Evolutionary conservation across 768 basidiomycete genomes (phyloP).

Genomic region (Psilocybe cyanescens): DNA sequence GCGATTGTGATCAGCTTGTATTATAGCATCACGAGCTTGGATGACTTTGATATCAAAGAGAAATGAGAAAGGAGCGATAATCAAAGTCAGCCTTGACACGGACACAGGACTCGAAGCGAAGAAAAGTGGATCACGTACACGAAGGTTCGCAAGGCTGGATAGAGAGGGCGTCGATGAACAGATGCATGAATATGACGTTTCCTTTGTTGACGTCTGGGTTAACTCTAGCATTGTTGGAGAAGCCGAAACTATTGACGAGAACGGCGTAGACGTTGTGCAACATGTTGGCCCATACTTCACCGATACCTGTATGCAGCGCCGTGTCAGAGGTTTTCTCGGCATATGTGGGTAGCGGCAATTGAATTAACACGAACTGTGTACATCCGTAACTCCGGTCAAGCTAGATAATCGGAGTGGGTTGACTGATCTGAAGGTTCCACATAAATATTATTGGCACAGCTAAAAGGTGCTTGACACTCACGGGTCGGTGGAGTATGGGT

Average conservation of each 20-base stretch:
- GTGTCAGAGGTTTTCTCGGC: background rate
- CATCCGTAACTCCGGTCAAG: conserved; percentile 29
- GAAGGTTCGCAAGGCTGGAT: conserved; percentile 23
- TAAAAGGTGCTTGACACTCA: background rate
- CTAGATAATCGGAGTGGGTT: conserved; percentile 1
- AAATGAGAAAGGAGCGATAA: background rate
- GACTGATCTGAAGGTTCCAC: background rate
- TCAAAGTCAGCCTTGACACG: background rate
- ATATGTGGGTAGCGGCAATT: background rate
- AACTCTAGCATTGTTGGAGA: conserved; percentile 31
- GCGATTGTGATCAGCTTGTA: conserved; percentile 52
- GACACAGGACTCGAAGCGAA: background rate
- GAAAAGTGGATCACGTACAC: conserved; percentile 15
- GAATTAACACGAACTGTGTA: conserved; percentile 46
- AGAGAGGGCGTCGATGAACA: conserved; percentile 22
- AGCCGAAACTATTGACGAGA: conserved; percentile 35
- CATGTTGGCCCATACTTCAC: conserved; percentile 49
- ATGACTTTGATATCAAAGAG: conserved; percentile 31
- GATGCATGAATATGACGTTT: conserved; percentile 22
- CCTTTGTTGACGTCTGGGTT: conserved; percentile 20
- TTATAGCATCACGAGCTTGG: conserved; percentile 47
- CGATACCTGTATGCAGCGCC: conserved; percentile 36
- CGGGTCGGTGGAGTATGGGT: conserved; percentile 57
- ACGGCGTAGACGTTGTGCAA: conserved; percentile 27
- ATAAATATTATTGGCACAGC: background rate